Evolutionary conservation across 139 green algal genomes (phyloP), one percentile per base, ranked within the genome.

Genomic region (Chlamydomonas sphaeroides): DNA sequence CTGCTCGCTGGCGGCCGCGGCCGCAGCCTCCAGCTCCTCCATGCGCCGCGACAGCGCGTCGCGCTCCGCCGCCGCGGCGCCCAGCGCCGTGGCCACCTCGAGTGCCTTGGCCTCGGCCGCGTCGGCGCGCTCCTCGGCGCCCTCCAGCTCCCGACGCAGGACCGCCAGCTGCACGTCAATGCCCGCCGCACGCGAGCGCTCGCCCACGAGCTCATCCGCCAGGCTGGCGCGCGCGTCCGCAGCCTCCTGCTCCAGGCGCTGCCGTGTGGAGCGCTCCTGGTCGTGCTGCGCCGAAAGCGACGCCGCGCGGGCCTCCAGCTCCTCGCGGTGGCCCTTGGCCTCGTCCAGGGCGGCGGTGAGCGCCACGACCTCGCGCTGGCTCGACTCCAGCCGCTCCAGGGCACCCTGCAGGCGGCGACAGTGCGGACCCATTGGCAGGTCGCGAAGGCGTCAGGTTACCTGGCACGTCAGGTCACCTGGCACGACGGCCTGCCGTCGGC

Each of bases 191-290:
- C 63, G 63, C 33, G 33, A 21, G 15, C 63, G 63, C 63, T 68
- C 63, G 32, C 26, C 30, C 28, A 28, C 30, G 28, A 53, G 45
- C 45, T 53, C 45, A 53, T 10, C 45, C 45, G 10, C 14, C 11
- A 14, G 11, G 11, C 11, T 53, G 45, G 14, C 45, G 28, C 7
- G 4, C 17, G 8, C 59, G 30, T 66, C 63, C 25, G 61, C 61
- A 18, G 61, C 49, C 61, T 67, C n/a, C 71, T 78, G 35, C 38
- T 79, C 56, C 56, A 79, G 38, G 17, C 39, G 25, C 56, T 57
- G 5, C 36, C 36, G 36, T 6, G 56, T 25, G 36, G 8, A 0
- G 14, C 56, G 72, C 56, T 79, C 36, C 11, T 30, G 33, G 26
- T 68, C n/a, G 28, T 38, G 38, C 5, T 68, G 38, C 66, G 57